Conservation (phyloP, 208 protist genomes). For the Angomonas desouzai region DNA sequence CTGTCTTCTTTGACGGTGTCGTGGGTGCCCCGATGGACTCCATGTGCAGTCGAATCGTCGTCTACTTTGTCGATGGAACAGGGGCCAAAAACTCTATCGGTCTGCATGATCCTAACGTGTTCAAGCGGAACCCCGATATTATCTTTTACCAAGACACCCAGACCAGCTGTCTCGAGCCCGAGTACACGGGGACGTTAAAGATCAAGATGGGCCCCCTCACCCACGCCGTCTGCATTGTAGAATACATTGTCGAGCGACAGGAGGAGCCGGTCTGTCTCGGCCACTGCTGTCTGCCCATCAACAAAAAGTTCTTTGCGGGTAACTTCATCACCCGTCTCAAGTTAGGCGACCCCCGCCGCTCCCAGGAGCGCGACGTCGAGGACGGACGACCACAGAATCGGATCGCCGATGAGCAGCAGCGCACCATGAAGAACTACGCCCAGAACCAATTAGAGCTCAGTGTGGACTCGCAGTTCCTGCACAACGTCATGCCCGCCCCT, state of each 20-base stretch:
- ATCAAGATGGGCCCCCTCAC: slow-evolving; percentile 14
- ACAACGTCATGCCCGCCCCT: slow-evolving; percentile 34
- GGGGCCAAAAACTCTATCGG: slow-evolving; percentile 28
- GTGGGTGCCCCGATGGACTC: slow-evolving; percentile 52
- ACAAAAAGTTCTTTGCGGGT: slow-evolving; percentile 32
- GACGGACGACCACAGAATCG: slow-evolving; percentile 33
- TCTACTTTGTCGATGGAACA: slow-evolving; percentile 52
- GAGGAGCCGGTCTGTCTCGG: slow-evolving; percentile 40
- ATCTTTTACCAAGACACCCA: slow-evolving; percentile 44
- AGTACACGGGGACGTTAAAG: slow-evolving; percentile 29
- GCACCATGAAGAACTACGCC: slow-evolving; percentile 36
- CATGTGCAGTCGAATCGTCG: slow-evolving; percentile 42
- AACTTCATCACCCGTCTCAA: slow-evolving; percentile 65
- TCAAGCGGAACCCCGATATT: slow-evolving; percentile 46
- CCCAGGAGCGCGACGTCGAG: slow-evolving; percentile 36
- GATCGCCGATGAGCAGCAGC: slow-evolving; percentile 36
- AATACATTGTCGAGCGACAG: slow-evolving; percentile 44
- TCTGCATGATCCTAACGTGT: slow-evolving; percentile 29
- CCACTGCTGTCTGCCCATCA: slow-evolving; percentile 58
- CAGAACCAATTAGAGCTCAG: slow-evolving; percentile 48
- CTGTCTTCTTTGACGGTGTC: slow-evolving; percentile 44
- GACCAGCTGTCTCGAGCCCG: slow-evolving; percentile 33
- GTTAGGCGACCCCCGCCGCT: slow-evolving; percentile 65
- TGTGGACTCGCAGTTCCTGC: slow-evolving; percentile 54
- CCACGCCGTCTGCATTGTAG: slow-evolving; percentile 56